phyloP scores from a whole-genome alignment of 2,329 filamentous ascomycete genomes.

The Xylaria sp. region DNA sequence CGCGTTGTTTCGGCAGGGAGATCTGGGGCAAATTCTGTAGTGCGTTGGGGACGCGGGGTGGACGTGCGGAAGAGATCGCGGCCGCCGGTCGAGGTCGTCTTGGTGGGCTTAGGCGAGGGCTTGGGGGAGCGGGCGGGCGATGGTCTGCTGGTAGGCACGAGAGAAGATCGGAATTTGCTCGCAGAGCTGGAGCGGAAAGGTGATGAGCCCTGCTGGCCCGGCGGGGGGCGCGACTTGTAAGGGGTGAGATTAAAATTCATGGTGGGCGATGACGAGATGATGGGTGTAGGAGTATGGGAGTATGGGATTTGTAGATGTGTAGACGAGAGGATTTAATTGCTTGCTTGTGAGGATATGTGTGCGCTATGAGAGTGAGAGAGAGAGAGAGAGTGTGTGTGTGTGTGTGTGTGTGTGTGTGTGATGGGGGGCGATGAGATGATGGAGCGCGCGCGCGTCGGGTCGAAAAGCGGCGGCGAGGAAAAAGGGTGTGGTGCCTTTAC shows the following conservation, averaged over 20 bases:
- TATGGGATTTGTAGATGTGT: constrained; percentile 18
- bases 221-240: constrained; percentile 46
- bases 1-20: constrained; percentile 46
- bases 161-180: constrained; percentile 50
- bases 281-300: background rate
- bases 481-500: background rate
- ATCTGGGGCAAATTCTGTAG: constrained; percentile 47
- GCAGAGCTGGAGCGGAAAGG: constrained; percentile 47
- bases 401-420: background rate
- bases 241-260: constrained; percentile 48
- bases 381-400: background rate
- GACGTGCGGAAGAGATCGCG: constrained; percentile 50
- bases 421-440: constrained; percentile 7
- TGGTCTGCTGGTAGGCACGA: constrained; percentile 48
- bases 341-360: background rate
- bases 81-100: constrained; percentile 34
- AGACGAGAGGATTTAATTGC: background rate
- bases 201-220: constrained; percentile 48
- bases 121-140: constrained; percentile 44
- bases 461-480: constrained; percentile 1
- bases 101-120: constrained; percentile 40
- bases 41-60: constrained; percentile 45
- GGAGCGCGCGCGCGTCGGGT: constrained; percentile 32
- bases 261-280: constrained; percentile 25
- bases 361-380: background rate